Conservation (phyloP, 2,329 filamentous ascomycete genomes). For the Zasmidium cellare region DNA sequence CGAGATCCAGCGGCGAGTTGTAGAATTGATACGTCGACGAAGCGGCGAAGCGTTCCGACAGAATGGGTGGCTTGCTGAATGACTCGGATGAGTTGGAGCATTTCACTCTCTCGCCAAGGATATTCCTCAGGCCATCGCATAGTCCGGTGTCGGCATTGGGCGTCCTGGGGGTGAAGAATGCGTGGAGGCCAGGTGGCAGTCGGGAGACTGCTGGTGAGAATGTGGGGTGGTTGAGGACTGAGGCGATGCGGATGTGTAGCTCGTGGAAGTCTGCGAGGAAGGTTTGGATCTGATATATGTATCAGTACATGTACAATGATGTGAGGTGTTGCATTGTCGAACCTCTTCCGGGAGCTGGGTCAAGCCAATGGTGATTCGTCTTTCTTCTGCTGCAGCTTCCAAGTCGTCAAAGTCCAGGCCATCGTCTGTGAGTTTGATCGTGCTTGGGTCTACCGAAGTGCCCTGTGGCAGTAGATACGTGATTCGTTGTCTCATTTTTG, state of each 20-base stretch:
- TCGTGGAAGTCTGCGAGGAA: conserved; percentile 66
- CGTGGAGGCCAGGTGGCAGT: conserved; percentile 76
- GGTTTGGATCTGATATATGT: conserved; percentile 53
- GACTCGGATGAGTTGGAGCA: conserved; percentile 45
- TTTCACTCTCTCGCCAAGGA: conserved; percentile 57
- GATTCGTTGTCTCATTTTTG: conserved; percentile 70
- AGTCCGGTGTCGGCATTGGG: conserved; percentile 40
- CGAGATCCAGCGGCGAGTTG: conserved; percentile 60
- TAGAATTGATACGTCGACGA: conserved; percentile 70
- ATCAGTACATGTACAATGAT: conserved; percentile 2
- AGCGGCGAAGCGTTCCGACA: conserved; percentile 61
- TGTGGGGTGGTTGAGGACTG: conserved; percentile 56
- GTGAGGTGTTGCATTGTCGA: conserved; percentile 11
- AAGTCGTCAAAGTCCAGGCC: conserved; percentile 60
- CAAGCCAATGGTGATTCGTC: conserved; percentile 71
- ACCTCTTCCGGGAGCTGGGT: conserved; percentile 72
- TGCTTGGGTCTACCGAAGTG: conserved; percentile 62
- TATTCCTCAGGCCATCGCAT: conserved; percentile 58
- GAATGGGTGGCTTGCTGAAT: conserved; percentile 46
- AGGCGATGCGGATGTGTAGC: conserved; percentile 79
- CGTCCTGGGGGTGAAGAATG: conserved; percentile 67
- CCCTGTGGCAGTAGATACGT: conserved; percentile 71
- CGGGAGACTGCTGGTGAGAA: conserved; percentile 73
- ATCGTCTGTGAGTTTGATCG: conserved; percentile 58
- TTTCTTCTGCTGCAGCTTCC: conserved; percentile 68